These are phyloP conservation scores for Xylaria polymorpha DNA, from an alignment of 2,329 filamentous ascomycete genomes.

Conservation along the genomic window DNA sequence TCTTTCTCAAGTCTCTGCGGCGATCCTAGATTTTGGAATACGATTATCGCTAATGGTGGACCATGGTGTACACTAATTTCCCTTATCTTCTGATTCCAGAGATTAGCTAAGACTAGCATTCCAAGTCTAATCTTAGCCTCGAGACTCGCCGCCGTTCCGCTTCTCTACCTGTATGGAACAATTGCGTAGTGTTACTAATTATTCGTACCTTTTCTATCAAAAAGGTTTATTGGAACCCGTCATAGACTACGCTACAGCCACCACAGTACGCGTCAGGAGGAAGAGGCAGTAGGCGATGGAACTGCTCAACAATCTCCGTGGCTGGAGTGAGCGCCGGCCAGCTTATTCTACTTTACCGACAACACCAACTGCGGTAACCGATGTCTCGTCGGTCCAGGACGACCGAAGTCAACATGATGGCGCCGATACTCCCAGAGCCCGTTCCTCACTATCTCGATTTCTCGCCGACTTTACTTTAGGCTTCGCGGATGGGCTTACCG, in stretches of 20 bases:
- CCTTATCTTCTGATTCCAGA: not conserved
- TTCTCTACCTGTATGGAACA: not conserved
- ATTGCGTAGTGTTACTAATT: not conserved
- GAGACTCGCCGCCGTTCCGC: not conserved
- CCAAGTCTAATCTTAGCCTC: not conserved
- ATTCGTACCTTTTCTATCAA: not conserved
- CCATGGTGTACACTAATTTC: not conserved
- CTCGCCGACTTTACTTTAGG: slow-evolving; percentile 77
- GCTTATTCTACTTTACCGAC: slow-evolving; percentile 40
- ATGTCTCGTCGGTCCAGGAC: slow-evolving; percentile 5
- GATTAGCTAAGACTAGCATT: not conserved
- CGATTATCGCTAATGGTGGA: not conserved
- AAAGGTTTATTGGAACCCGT: not conserved
- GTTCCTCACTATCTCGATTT: slow-evolving; percentile 47
- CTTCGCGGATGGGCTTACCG: slow-evolving; percentile 81
- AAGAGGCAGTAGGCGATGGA: slow-evolving; percentile 23
- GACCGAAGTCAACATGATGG: slow-evolving; percentile 8
- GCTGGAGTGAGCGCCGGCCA: slow-evolving; percentile 28
- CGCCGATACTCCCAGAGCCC: not conserved
- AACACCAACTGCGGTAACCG: slow-evolving; percentile 19
- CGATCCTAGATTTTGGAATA: not conserved
- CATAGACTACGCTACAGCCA: not conserved
- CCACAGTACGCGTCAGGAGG: not conserved
- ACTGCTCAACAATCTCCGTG: slow-evolving; percentile 19
- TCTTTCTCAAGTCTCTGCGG: not conserved